Base-by-base conservation (phyloP, 805 yeast genomes). In the Cyberlindnera subsufficiens region DNA sequence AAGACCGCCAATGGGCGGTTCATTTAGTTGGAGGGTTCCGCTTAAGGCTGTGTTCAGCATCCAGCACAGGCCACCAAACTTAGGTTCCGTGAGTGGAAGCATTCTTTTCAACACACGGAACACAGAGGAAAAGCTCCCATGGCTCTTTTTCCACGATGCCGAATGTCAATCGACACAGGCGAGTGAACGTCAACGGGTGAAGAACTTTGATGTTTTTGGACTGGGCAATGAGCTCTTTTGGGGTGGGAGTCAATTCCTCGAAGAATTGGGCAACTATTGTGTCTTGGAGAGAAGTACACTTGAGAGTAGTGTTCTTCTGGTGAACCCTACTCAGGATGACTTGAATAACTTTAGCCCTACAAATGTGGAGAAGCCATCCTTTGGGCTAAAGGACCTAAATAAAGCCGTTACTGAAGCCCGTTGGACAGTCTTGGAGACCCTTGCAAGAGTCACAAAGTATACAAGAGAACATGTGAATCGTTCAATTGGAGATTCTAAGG, bases 31-130 rank as follows among this genome's bases (percentile, higher is more conserved):
- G 64, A 75, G 83, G 4, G 59, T 82, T 17, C 73, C 79, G 15
- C 59, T 86, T 25, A 58, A 75, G 31, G 74, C 72, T 45, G 58
- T 91, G 5, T 91, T 80, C 60, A 85, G 96, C 20, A 71, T 93
- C 33, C 96, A 90, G 60, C 75, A 83, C 11, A 72, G 97, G 42
- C 82, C 82, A 3, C 97, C 96, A 6, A 80, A 89, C 3, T 67
- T 78, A 14, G 95, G 90, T 2, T 81, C 89, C 79, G 91, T 97
- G 96, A 78, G 76, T 64, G 99, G 99, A 0, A 86, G 96, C 0
- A 66, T 91, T 14, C 68, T 88, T 2, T 62, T 93, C 25, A 82
- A 87, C 61, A 77, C 91, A 2, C 75, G 76, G 50, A 47, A 52
- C 16, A 77, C 66, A 34, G 78, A 78, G 8, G 83, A 78, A 42